These are phyloP conservation scores for Rhynchospora tenuis DNA, from an alignment of 176 grass and related monocot genomes.

Conservation along the genomic window DNA sequence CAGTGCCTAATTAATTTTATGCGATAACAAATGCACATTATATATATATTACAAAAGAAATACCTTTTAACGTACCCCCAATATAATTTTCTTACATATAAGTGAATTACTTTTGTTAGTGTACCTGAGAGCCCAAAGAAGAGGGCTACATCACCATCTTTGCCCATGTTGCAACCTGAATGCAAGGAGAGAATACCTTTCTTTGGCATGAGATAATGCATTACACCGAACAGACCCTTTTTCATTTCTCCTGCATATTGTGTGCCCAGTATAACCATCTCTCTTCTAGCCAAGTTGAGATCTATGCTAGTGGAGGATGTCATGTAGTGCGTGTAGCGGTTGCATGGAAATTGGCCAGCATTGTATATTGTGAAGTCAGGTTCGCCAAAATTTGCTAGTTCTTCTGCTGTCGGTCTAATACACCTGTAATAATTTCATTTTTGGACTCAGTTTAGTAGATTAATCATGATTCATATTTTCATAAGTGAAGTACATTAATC, in stretches of 20 bases:
- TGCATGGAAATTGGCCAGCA: conserved; percentile 86
- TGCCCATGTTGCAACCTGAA: conserved; percentile 91
- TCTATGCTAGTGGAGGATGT: conserved; percentile 85
- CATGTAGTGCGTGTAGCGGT: conserved; percentile 97
- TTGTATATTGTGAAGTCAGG: conserved; percentile 99
- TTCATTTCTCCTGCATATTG: conserved; percentile 99
- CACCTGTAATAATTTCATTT: conserved; percentile 63
- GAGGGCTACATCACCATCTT: conserved; percentile 74
- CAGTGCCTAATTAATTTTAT: conserved; percentile 42
- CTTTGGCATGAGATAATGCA: conserved; percentile 99
- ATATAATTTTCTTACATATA: neutral
- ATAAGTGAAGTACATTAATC: conserved; percentile 7
- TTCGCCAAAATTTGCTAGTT: conserved; percentile 71
- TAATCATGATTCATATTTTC: neutral
- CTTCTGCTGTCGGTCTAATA: conserved; percentile 75
- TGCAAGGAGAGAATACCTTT: conserved; percentile 72
- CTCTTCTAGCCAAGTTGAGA: conserved; percentile 72
- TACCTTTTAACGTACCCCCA: neutral
- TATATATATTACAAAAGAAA: neutral
- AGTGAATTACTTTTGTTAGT: neutral
- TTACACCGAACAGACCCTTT: conserved; percentile 82
- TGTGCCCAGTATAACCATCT: conserved; percentile 98
- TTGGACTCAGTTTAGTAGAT: neutral
- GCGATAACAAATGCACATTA: neutral
- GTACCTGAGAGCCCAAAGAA: conserved; percentile 97